Base-by-base conservation (phyloP, 2,329 filamentous ascomycete species). In the Trichoderma breve region DNA sequence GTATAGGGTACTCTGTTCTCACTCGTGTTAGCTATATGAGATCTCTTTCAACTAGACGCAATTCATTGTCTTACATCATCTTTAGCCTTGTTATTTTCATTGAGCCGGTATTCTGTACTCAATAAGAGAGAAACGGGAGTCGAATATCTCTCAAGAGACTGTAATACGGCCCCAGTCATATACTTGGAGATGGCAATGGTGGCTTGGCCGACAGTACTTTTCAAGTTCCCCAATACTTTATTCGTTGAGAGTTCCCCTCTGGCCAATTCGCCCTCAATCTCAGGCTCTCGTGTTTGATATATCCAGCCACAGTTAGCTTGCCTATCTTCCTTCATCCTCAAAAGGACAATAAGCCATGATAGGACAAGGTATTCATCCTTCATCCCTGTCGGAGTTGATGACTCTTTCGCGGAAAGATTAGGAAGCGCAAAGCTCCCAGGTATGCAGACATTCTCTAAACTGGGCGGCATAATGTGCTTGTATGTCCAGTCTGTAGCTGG, bases 311-410 rank as follows among this genome's bases (percentile, higher is more conserved):
- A 85, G 15, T 63, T 74, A 12, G 80, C 73, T 18, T 79, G 76
- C 43, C 76, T 77, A 18, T 81, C 81, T 74, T 86, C 84, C 11
- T 78, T 78, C 1, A 80, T 83, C 12, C 84, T 79, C 70, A 84
- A 71, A 8, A 86, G 81, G 7, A 83, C 80, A 14, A 85, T 77
- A 15, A 85, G 79, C 84, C 84, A 86, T 53, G 84, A 80, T 43
- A 82, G 58, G 12, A 85, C 79, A 14, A 85, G 21, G 18, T 82
- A 67, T 21, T 84, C 83, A n/a, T 84, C 62, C 6, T 65, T 65
- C 62, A 65, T 47, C 3, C 62, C 62, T 24, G 62, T 47, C 0
- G 34, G 57, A 65, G 21, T 60, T 11, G 18, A 60, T 4, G 26
- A 11, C 30, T 21, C 28, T 28, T 60, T 32, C 11, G 57, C 28